Base-by-base conservation (phyloP, 257 asterid species). In the Capsicum rhomboideum region DNA sequence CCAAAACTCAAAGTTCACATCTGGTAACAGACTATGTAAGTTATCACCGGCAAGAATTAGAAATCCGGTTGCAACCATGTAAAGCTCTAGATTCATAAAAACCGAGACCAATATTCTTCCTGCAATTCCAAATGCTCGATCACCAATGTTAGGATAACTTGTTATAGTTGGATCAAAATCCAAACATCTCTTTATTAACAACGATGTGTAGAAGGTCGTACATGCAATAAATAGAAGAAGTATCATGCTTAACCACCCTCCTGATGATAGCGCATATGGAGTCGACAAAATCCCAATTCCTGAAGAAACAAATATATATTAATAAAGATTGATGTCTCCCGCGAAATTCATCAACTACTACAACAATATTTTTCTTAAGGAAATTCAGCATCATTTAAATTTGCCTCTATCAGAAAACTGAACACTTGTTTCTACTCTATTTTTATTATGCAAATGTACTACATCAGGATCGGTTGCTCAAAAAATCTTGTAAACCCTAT, bases 31-130 rank as follows among this genome's bases (percentile, higher is more conserved):
- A 86, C 88, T 86, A 21, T 87, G 56, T 8, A 96, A 56, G 61
- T 94, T 96, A 59, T 94, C 99, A 6, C 98, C 99, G 71, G 93
- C 98, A 0, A 96, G 91, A 66, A 96, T 94, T 91, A 96, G 84
- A 90, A 96, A 96, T 78, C 98, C 98, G 0, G 97, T 91, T 0
- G 98, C 97, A 0, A 96, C 98, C 88, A 96, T 83, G 83, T 90
- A 96, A 31, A 94, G 93, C 80, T 96, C 99, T 0, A 86, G 53
- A 86, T 92, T 91, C 98, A 91, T 94, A 3, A 90, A 82, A 9
- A 94, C 58, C 12, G 98, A 90, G 0, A 93, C 92, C 8, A 96
- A 13, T 4, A 89, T 80, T 83, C 91, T 88, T 23, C 99, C 99
- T 53, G 18, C 87, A 12, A 83, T 10, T 2, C 98, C 99, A 14